Percentiles rank a stretch among this genome's conserved stretches.
Conservation (phyloP, 2,329 filamentous ascomycete genomes). For the Penicillium sp. region DNA sequence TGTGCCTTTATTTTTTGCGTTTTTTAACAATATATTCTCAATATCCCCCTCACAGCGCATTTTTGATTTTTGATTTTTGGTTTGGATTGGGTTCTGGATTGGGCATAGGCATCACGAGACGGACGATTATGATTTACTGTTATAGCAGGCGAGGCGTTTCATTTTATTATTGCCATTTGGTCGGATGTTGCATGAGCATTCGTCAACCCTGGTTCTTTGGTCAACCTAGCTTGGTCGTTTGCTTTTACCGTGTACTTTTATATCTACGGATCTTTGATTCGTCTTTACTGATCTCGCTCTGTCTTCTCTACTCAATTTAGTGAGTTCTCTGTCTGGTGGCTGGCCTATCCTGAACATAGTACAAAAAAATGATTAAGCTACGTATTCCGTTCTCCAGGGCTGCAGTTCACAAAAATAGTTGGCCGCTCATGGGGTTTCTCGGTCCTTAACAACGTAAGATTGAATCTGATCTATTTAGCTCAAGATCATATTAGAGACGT, state of each 20-base stretch:
- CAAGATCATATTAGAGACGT: neutral
- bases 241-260: neutral
- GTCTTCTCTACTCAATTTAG: neutral
- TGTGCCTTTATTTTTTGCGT: neutral
- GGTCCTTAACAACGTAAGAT: neutral
- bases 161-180: neutral
- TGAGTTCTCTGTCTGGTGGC: neutral
- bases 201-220: conserved; percentile 8
- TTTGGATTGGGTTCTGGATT: neutral
- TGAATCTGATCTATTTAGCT: no score
- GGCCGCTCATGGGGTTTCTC: neutral
- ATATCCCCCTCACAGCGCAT: conserved; percentile 4
- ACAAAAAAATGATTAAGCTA: neutral
- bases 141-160: conserved; percentile 16
- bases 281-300: neutral
- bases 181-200: neutral
- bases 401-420: neutral
- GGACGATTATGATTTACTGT: conserved; percentile 12
- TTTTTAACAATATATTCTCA: neutral
- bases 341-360: neutral
- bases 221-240: neutral
- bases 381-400: neutral
- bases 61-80: neutral
- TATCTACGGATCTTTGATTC: neutral
- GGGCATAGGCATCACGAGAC: conserved; percentile 4